Conservation (phyloP, 2,329 filamentous ascomycete genomes). For the Fusarium globosum region DNA sequence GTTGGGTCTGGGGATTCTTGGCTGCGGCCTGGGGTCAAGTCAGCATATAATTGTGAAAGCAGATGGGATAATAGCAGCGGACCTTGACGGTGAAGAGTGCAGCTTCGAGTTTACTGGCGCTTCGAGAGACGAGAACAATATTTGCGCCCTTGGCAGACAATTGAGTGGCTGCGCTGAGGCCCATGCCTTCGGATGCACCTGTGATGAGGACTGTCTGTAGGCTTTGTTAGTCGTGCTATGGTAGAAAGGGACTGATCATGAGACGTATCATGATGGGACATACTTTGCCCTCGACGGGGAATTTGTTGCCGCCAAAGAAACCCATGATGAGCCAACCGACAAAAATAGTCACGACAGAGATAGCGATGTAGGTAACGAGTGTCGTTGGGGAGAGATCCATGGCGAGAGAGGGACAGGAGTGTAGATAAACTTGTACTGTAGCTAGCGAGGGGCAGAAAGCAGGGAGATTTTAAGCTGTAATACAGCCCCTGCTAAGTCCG, state of each 20-base stretch:
- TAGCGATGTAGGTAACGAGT: conserved; percentile 6
- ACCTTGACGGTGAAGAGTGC: conserved; percentile 75
- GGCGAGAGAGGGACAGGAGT: not conserved
- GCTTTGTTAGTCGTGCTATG: conserved; percentile 21
- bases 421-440: not conserved
- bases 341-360: conserved; percentile 29
- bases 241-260: conserved; percentile 9
- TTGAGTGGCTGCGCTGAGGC: conserved; percentile 77
- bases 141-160: conserved; percentile 87
- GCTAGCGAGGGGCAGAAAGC: conserved; percentile 11
- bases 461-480: not conserved
- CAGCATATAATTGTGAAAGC: not conserved
- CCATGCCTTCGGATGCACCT: conserved; percentile 93
- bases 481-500: not conserved
- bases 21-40: conserved; percentile 68
- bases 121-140: conserved; percentile 86
- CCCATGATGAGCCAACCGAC: conserved; percentile 67
- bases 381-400: conserved; percentile 39
- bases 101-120: conserved; percentile 76
- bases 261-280: conserved; percentile 38
- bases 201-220: conserved; percentile 86
- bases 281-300: conserved; percentile 88
- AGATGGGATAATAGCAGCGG: conserved; percentile 29
- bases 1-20: conserved; percentile 72
- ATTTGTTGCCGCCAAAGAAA: conserved; percentile 76